Conservation (phyloP, 2,329 filamentous ascomycete genomes). For the Penicillium sp. region DNA sequence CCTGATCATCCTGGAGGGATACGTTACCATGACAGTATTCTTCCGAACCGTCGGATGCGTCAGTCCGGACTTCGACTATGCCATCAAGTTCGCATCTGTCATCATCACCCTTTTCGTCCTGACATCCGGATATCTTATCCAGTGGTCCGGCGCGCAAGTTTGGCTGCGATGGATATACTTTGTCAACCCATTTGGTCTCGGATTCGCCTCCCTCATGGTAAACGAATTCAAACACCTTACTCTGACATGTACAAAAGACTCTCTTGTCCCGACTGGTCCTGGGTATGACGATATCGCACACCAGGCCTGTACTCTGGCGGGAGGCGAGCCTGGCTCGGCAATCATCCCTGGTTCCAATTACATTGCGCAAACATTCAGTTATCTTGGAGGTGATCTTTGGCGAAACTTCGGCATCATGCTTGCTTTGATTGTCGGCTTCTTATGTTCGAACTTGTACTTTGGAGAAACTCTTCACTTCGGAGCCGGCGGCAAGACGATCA, state of each 20-base stretch:
- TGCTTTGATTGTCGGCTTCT: constrained; percentile 35
- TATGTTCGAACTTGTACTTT: constrained; percentile 38
- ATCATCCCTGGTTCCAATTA: constrained; percentile 65
- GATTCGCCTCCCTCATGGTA: constrained; percentile 75
- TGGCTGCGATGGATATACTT: constrained; percentile 80
- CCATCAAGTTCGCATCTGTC: constrained; percentile 75
- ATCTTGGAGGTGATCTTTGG: constrained; percentile 67
- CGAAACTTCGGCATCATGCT: constrained; percentile 49
- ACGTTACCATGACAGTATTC: constrained; percentile 71
- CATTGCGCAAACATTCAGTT: constrained; percentile 64
- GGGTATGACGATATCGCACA: constrained; percentile 67
- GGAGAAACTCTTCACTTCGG: constrained; percentile 41
- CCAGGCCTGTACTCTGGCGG: constrained; percentile 77
- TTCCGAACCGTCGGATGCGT: constrained; percentile 71
- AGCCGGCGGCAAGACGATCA: constrained; percentile 42
- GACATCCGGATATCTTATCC: constrained; percentile 79
- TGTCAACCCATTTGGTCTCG: constrained; percentile 69
- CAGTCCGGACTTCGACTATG: constrained; percentile 78
- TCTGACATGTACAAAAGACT: constrained; percentile 64
- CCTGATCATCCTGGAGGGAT: constrained; percentile 64
- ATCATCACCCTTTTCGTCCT: constrained; percentile 78
- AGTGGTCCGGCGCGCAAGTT: constrained; percentile 68
- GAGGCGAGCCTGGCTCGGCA: constrained; percentile 62
- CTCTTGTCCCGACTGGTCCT: constrained; percentile 66
- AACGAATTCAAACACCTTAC: constrained; percentile 74